Percentiles rank a stretch among this genome's conserved stretches.
Evolutionary conservation across 306 rosid genomes (phyloP).

Genomic region (Arachis hypogaea): DNA sequence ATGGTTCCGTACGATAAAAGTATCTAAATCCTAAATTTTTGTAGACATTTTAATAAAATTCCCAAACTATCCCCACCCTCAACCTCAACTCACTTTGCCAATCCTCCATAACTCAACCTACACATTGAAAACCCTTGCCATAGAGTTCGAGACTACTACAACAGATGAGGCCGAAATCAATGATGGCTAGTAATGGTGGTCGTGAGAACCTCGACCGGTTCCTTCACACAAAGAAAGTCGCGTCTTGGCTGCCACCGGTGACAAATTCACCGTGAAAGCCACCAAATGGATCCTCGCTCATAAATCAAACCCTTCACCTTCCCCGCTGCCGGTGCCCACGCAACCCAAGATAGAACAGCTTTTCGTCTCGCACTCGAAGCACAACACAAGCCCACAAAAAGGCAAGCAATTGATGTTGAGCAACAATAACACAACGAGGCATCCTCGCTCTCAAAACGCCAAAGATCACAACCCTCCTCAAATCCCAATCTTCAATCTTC

Average conservation of each 20-base stretch:
- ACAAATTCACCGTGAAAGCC: constrained; percentile 75
- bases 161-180: too few species aligned
- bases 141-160: too few species aligned
- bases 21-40: too few species aligned
- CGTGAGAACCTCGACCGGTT: too few species aligned
- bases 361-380: constrained; percentile 53
- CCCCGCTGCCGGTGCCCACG: constrained; percentile 30
- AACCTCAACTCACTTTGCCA: too few species aligned
- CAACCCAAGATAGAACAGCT: constrained; percentile 86
- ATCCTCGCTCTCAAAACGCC: constrained; percentile 46
- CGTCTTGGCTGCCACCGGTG: constrained; percentile 85
- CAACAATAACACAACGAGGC: background rate
- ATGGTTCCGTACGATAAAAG: too few species aligned
- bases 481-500: constrained; percentile 3
- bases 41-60: too few species aligned
- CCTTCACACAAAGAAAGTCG: constrained; percentile 35
- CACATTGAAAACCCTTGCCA: too few species aligned
- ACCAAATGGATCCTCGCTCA: constrained; percentile 83
- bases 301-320: constrained; percentile 33
- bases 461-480: constrained; percentile 13
- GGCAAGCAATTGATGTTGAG: background rate
- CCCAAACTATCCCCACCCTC: too few species aligned
- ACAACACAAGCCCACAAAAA: too few species aligned
- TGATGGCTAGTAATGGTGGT: too few species aligned
- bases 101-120: too few species aligned